Conservation (phyloP, 257 asterid species). For the Capsicum rhomboideum region DNA sequence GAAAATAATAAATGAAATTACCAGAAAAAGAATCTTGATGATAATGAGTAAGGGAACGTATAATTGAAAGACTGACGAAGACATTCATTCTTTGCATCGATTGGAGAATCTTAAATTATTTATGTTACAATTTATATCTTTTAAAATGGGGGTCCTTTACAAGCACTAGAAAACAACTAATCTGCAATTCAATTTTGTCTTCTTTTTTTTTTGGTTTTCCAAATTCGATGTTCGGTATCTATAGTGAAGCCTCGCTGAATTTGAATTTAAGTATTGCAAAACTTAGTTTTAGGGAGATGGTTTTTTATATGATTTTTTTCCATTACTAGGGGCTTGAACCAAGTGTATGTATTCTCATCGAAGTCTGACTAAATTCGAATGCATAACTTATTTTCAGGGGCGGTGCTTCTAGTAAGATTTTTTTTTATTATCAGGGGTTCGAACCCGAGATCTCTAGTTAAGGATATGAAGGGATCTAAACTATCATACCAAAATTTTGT, state of each 20-base stretch:
- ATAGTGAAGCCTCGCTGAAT: neutral
- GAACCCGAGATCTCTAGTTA: fast-evolving
- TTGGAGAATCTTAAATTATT: slow-evolving; percentile 15
- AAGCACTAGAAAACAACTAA: slow-evolving; percentile 29
- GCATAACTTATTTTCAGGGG: no score
- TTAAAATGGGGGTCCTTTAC: slow-evolving; percentile 13
- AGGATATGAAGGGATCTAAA: fast-evolving
- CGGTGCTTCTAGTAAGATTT: no score
- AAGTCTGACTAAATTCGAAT: no score
- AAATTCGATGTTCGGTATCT: fast-evolving
- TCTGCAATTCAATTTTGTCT: slow-evolving; percentile 9
- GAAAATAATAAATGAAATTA: neutral
- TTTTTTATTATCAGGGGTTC: no score
- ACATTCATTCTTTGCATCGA: slow-evolving; percentile 28
- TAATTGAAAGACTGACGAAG: slow-evolving; percentile 17
- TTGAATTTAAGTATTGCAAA: neutral
- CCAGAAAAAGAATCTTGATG: neutral
- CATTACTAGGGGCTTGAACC: no score
- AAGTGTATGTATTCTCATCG: no score
- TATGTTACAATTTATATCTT: neutral
- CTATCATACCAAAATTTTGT: neutral
- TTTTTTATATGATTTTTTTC: no score
- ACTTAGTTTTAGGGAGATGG: no score
- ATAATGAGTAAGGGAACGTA: neutral
- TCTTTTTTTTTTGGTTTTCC: neutral